Conservation (phyloP, 2,329 filamentous ascomycete species). For the Ceratocystis colombiana region DNA sequence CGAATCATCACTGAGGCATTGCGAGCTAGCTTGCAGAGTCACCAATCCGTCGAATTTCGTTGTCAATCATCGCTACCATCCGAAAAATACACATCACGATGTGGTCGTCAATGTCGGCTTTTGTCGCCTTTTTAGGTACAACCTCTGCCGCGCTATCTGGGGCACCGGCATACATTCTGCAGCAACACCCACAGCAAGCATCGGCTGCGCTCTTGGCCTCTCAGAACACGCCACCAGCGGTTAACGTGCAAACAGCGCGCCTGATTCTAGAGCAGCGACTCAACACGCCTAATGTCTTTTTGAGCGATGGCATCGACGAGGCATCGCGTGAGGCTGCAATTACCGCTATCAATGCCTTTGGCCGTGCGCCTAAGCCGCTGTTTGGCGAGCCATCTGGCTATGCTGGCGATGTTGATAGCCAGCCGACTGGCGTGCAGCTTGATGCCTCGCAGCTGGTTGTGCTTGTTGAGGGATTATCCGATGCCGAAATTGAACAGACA, state of each 20-base stretch:
- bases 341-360: slow-evolving; percentile 24
- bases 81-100: slow-evolving; percentile 7
- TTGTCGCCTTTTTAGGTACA: slow-evolving; percentile 22
- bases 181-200: slow-evolving; percentile 5
- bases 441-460: slow-evolving; percentile 45
- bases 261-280: slow-evolving; percentile 25
- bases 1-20: neutral
- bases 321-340: slow-evolving; percentile 23
- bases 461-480: slow-evolving; percentile 47
- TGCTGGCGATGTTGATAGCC: neutral
- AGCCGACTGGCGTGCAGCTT: neutral
- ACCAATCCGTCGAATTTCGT: neutral
- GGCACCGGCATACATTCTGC: slow-evolving; percentile 24
- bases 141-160: slow-evolving; percentile 19
- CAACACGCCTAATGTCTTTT: slow-evolving; percentile 25
- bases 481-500: slow-evolving; percentile 39
- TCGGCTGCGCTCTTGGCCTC: neutral
- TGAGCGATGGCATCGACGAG: slow-evolving; percentile 20
- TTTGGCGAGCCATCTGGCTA: slow-evolving; percentile 10
- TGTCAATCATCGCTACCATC: neutral
- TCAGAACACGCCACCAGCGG: slow-evolving; percentile 8
- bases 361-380: slow-evolving; percentile 21
- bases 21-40: neutral
- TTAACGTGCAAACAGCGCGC: slow-evolving; percentile 21
- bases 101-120: slow-evolving; percentile 21